Base-by-base conservation (phyloP, 106 monocot species). In the Platanthera guangdongensis region DNA sequence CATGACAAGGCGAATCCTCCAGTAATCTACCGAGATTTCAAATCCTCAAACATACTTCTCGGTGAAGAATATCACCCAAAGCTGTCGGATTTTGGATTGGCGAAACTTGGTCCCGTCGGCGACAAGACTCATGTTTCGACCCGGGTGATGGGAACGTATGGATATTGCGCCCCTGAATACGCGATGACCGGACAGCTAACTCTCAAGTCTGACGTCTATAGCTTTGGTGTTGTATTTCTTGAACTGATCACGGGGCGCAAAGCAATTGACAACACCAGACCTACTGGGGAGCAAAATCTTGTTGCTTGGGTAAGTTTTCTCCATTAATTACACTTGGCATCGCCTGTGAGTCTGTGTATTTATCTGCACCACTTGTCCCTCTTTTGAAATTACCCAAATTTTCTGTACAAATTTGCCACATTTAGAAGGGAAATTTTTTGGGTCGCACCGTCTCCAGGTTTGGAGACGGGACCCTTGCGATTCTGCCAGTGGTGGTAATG, bases 111-210 rank as follows among this genome's bases (percentile, higher is more conserved):
- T 45, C 81, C 81, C 16, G 81, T 81, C 18, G 81, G 81, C 32
- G 81, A 81, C 62, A 81, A 81, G 67, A 81, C 81, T 50, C 81
- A 81, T 60, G 81, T 81, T 1, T 81, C 81, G 5, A 81, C 81
- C 21, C 45, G 81, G 4, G 81, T 81, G 14, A 81, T 81, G 81
- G 81, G 81, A 8, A 81, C 81, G 4, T 81, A 81, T 77, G 81
- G 81, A 28, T 81, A 81, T 62, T 81, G 81, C 77, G 81, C 81
- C 59, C 81, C 81, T 3, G 81, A 81, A 50, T 81, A 81, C 52
- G 81, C 81, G n/a, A 81, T 81, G 81, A 81, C 81, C 39, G 81
- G 81, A 53, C 81, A 81, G 62, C 55, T 81, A 15, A 81, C 81
- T 0, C 62, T 76, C 2, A 81, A 81, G 60, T 81, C 81, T 45